Base-by-base conservation (phyloP, 306 rosid genomes). In the Quercus aquifolioides region DNA sequence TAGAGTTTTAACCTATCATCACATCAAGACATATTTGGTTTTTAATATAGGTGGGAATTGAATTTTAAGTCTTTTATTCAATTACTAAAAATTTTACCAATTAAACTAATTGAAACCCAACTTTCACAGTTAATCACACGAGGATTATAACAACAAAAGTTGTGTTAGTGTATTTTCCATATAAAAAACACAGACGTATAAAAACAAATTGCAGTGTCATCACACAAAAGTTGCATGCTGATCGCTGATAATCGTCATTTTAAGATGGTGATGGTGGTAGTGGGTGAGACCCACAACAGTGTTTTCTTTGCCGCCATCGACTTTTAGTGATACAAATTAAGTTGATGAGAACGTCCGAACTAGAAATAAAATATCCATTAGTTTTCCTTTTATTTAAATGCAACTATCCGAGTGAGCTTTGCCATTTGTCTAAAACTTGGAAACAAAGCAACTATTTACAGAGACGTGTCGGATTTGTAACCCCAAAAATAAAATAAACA, bases 21-120 rank as follows among this genome's bases (percentile, higher is more conserved):
- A 2, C 0, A 8, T 0, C 1, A 41, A 8, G 0, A 8, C 0
- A 8, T 41, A 41, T 8, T 8, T 1, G 0, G 0, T 41, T 41
- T 41, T 8, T 41, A 41, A 41, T 41, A 8, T 8, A 0, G 0
- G 1, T 0, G 0, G 8, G 0, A 3, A 2, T 41, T 41, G 0
- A 41, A 41, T 8, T 41, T 8, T 41, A 41, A 0, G 1, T 8
- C 0, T 41, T 41, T 41, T 41, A 41, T 41, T 41, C 3, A 41
- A 8, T 38, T 2, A 7, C 7, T 2, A 7, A 0, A 38, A 38
- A 38, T 0, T 38, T 7, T 7, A 38, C 0, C 4, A 7, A 0
- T 1, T 7, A 1, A 41, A 2, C 11, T 41, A 8, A 41, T 41
- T 41, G 0, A 8, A 41, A 7, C 3, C 0, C 1, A 41, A 0